These are phyloP conservation scores for Ciborinia camelliae DNA, from an alignment of 2,329 filamentous ascomycete species.

Conservation along the genomic window DNA sequence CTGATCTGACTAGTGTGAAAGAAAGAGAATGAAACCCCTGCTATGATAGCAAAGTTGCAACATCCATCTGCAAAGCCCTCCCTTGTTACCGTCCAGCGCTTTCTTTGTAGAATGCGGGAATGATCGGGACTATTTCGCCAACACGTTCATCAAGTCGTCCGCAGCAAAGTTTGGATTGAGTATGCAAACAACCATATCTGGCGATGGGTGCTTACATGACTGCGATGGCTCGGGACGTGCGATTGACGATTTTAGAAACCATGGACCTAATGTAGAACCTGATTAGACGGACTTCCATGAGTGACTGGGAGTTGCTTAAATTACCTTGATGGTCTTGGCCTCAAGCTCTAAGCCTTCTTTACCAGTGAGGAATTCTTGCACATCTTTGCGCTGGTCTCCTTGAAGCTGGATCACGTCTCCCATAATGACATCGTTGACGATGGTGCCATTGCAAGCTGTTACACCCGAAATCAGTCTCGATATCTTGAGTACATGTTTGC, in stretches of 20 bases:
- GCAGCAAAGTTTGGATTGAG: conserved; percentile 5
- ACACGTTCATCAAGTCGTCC: neutral
- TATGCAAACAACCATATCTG: conserved; percentile 7
- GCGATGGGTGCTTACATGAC: neutral
- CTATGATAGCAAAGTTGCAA: conserved; percentile 13
- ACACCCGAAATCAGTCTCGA: neutral
- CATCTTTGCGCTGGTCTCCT: conserved; percentile 98
- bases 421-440: conserved; percentile 93
- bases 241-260: conserved; percentile 53
- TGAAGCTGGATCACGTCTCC: conserved; percentile 99
- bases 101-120: conserved; percentile 38
- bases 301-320: conserved; percentile 16
- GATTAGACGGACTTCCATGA: conserved; percentile 14
- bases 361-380: conserved; percentile 95
- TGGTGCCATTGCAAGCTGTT: conserved; percentile 98
- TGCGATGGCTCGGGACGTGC: conserved; percentile 9
- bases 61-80: conserved; percentile 4
- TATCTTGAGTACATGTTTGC: neutral
- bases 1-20: conserved; percentile 13
- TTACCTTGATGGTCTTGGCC: conserved; percentile 93
- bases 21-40: conserved; percentile 12
- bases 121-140: conserved; percentile 31
- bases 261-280: conserved; percentile 46
- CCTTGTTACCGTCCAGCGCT: conserved; percentile 21
- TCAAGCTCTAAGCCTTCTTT: conserved; percentile 92